Evolutionary conservation across 1,284 basidiomycete genomes (phyloP).

Genomic region (Heimioporus punctisporus): DNA sequence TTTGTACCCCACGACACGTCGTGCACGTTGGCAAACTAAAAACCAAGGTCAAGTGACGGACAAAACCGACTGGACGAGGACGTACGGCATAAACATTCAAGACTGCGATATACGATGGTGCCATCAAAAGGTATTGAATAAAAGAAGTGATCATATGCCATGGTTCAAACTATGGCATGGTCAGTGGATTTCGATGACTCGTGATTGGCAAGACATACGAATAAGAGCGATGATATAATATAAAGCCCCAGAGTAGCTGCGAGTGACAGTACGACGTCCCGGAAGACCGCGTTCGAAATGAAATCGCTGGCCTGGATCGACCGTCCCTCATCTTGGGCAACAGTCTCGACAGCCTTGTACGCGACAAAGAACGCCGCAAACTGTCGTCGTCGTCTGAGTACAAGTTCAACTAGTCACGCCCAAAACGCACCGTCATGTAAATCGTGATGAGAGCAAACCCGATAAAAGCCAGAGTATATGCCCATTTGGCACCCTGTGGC

Average conservation of each 20-base stretch:
- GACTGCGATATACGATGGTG: conserved; percentile 92
- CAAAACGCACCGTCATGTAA: conserved; percentile 82
- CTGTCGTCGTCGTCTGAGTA: conserved; percentile 38
- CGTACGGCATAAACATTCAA: conserved; percentile 87
- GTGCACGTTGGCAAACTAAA: conserved; percentile 85
- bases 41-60: conserved; percentile 8
- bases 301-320: conserved; percentile 55
- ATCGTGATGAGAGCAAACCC: conserved; percentile 89
- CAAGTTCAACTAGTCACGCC: conserved; percentile 1
- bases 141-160: conserved; percentile 97
- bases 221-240: conserved; percentile 77
- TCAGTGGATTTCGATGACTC: conserved; percentile 4
- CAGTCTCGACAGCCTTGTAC: conserved; percentile 72
- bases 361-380: conserved; percentile 80
- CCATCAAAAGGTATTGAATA: conserved; percentile 90
- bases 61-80: conserved; percentile 16
- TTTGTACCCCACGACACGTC: conserved; percentile 93
- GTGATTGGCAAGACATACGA: conserved; percentile 58
- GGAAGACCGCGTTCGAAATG: conserved; percentile 79
- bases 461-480: conserved; percentile 80
- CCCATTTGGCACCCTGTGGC: conserved; percentile 87
- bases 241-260: conserved; percentile 89
- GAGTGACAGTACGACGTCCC: conserved; percentile 85
- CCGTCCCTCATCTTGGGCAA: conserved; percentile 48
- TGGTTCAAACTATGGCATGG: conserved; percentile 69